Base-by-base conservation (phyloP, 441 rosid species). In the Macaranga tanarius region DNA sequence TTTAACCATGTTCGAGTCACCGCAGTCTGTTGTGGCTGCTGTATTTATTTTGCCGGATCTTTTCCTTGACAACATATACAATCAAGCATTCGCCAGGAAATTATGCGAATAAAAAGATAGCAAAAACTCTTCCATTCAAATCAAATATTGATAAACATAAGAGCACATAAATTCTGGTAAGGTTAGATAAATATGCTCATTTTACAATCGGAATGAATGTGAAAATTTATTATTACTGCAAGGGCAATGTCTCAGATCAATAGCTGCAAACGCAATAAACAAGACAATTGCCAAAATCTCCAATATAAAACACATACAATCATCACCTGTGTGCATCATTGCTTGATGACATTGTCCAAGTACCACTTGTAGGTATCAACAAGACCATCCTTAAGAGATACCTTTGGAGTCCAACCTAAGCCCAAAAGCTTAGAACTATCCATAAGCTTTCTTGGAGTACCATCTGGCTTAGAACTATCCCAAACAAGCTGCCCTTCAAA, bases 361-460 rank as follows among this genome's bases (percentile, higher is more conserved):
- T 91, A 95, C 99, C 97, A 95, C n/a, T 84, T 85, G 61, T 95
- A 95, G 67, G 99, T 95, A 70, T 83, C 95, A n/a, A 79, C 72
- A 45, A 95, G 96, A 8, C 99, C 99, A 60, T 88, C 97, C 76
- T 69, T 88, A 2, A 95, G 79, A 10, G 92, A 83, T 54, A 92
- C 60, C 86, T 92, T 90, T 0, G 98, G 87, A 1, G 58, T 75
- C 98, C 98, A 95, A 2, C 97, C 99, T 81, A 92, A 81, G 15
- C 80, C 84, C 7, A 88, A 86, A 8, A 92, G 88, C 88, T 87
- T 91, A 0, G 99, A 86, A 83, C 89, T 92, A 75, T 95, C 98
- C 98, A 95, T 95, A 64, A 95, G 87, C 86, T 95, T 95, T 81
- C 99, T 90, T 0, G 98, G 97, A 19, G 98, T 91, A 58, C 97